phyloP scores from a whole-genome alignment of 169 alveolate species.

The Toxoplasma gondii region DNA sequence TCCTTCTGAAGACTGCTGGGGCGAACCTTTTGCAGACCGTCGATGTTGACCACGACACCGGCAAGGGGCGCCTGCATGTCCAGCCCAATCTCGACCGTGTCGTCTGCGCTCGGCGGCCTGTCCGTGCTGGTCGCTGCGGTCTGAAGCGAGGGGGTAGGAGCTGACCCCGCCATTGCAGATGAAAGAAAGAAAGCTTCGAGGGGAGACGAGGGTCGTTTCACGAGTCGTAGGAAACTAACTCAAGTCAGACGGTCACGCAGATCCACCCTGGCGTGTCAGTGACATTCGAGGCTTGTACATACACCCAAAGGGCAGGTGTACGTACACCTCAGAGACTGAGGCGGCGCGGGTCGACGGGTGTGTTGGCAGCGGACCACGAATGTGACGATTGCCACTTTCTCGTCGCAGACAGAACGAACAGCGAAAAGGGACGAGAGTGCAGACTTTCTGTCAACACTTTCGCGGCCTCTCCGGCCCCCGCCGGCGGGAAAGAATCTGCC shows the following conservation, averaged over 20 bases:
- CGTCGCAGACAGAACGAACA: too few species aligned
- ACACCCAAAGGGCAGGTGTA: not conserved
- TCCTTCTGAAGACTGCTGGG: not conserved
- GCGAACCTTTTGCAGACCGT: not conserved
- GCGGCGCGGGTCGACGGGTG: too few species aligned
- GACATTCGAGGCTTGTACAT: not conserved
- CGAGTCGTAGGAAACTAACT: too few species aligned
- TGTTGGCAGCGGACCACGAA: too few species aligned
- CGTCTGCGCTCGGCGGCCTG: not conserved
- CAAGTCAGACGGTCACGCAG: too few species aligned
- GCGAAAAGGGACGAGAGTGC: too few species aligned
- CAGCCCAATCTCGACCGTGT: not conserved
- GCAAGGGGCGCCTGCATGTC: conserved; percentile 35
- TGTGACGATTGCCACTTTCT: too few species aligned
- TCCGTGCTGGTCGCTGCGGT: not conserved
- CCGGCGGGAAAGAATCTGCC: too few species aligned
- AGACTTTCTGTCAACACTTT: too few species aligned
- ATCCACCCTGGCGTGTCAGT: not conserved
- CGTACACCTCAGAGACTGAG: not conserved
- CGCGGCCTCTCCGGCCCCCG: too few species aligned
- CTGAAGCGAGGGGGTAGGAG: not conserved
- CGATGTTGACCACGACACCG: not conserved
- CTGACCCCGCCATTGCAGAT: not conserved
- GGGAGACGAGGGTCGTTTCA: not conserved
- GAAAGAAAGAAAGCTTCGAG: not conserved